Base-by-base conservation (phyloP, 176 grass and related monocot species). In the Oryza coarctata region DNA sequence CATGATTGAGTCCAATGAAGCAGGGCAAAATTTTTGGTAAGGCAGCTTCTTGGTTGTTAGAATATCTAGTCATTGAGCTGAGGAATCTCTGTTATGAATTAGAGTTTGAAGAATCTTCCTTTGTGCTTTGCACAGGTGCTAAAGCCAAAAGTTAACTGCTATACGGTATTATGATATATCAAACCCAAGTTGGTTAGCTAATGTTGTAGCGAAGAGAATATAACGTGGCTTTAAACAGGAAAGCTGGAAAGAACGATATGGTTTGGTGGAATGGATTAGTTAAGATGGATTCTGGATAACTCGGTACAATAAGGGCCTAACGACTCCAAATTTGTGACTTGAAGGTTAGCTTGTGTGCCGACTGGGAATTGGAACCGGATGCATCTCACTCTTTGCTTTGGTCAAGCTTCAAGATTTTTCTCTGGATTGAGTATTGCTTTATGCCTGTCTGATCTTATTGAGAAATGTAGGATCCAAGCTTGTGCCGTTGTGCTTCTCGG, bases 21-120 rank as follows among this genome's bases (percentile, higher is more conserved):
- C 73, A 33, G 6, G 29, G 43, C 78, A 73, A 78, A 73, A 36
- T 67, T 85, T 86, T 3, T 22, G 73, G 72, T 41, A 89, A 82
- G 77, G 78, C 50, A 82, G 78, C 82, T 89, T 89, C 77, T 82
- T 9, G 3, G 72, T 25, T 70, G 72, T 25, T 76, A 26, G 82
- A 52, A 43, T 43, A 63, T 77, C 23, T 20, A 64, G 14, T 20
- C 33, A 35, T 61, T 43, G 23, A 12, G 25, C 40, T 28, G 57
- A 29, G 71, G 43, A 33, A 33, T 73, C 30, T 73, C 26, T 45
- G 34, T 18, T 61, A 9, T 57, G 22, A 72, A 31, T 32, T 62
- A 11, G 1, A 57, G n/a, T 52, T 41, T 34, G 26, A 76, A 76
- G 65, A 76, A 65, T 82, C 71, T 63, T n/a, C 18, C 41, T 81